A percentile compares a stretch with the other conserved stretches of the same genome.
Conservation (phyloP, 2,329 filamentous ascomycete genomes). For the Lasiodiplodia sp. region DNA sequence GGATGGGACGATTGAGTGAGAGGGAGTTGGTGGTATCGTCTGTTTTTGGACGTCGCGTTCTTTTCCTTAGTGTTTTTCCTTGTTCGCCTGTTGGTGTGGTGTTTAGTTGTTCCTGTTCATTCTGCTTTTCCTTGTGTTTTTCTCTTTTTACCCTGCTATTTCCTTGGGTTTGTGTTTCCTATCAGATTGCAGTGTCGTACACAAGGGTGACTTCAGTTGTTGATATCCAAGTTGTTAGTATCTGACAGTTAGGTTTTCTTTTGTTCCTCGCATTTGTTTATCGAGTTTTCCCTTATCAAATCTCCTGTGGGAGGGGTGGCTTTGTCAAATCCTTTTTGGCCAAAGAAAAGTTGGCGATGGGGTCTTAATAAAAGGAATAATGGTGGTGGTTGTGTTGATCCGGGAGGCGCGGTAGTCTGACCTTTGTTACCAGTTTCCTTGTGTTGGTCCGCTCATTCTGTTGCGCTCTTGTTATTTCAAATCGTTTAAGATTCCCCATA, state of each 20-base stretch:
- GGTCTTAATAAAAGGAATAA: background rate
- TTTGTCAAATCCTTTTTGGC: background rate
- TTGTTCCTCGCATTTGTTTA: background rate
- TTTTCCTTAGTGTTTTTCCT: background rate
- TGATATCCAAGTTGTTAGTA: background rate
- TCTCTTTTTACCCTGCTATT: background rate
- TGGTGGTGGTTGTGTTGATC: background rate
- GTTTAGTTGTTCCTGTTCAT: background rate
- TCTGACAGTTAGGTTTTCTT: background rate
- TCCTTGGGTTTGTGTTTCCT: background rate
- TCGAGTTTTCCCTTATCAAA: background rate
- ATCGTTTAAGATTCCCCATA: background rate
- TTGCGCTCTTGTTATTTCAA: background rate
- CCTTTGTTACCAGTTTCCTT: background rate
- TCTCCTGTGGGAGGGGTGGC: background rate
- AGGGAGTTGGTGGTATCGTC: background rate
- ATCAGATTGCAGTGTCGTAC: background rate
- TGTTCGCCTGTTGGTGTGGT: background rate
- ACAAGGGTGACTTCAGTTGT: background rate
- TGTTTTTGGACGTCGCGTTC: background rate
- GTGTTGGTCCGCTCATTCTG: background rate
- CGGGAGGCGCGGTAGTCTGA: background rate
- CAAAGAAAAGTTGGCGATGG: background rate
- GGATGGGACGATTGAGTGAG: slow-evolving; percentile 37
- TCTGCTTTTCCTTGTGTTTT: background rate